These are phyloP conservation scores for Coemansia sp. DNA, from an alignment of 192 early-diverging fungal species.

Conservation along the genomic window DNA sequence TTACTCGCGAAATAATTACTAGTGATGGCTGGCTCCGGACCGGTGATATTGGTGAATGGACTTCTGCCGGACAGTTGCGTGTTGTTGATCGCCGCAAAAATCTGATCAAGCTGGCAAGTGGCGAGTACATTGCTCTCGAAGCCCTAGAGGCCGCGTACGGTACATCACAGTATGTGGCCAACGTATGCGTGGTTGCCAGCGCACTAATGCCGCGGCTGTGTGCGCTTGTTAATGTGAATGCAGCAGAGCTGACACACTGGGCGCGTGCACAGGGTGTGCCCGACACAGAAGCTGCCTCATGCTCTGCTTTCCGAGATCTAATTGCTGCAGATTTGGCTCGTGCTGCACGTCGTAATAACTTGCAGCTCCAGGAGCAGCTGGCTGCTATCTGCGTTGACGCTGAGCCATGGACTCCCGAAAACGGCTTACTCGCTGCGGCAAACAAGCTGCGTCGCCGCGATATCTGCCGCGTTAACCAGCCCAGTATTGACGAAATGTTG, in stretches of 20 bases:
- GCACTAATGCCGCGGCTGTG: constrained; percentile 69
- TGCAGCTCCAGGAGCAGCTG: constrained; percentile 76
- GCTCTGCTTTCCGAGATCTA: background rate
- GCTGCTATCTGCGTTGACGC: constrained; percentile 62
- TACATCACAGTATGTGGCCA: constrained; percentile 66
- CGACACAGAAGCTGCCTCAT: background rate
- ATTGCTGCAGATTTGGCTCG: constrained; percentile 25
- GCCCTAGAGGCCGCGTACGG: constrained; percentile 91
- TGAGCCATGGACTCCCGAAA: constrained; percentile 94
- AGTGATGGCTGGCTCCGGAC: constrained; percentile 85
- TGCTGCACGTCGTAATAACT: constrained; percentile 63
- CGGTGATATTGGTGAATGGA: constrained; percentile 89
- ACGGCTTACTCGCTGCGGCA: constrained; percentile 88
- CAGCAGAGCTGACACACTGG: background rate
- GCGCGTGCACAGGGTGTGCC: background rate
- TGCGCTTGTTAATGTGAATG: constrained; percentile 68
- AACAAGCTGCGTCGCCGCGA: constrained; percentile 86
- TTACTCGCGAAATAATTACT: constrained; percentile 67
- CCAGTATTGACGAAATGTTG: constrained; percentile 14
- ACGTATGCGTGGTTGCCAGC: constrained; percentile 77
- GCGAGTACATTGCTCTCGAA: constrained; percentile 94
- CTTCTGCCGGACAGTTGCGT: constrained; percentile 69
- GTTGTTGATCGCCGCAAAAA: constrained; percentile 95
- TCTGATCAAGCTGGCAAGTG: constrained; percentile 87
- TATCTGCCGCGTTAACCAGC: constrained; percentile 66